Conservation (phyloP, 768 basidiomycete genomes). For the Pleurotus pulmonarius region DNA sequence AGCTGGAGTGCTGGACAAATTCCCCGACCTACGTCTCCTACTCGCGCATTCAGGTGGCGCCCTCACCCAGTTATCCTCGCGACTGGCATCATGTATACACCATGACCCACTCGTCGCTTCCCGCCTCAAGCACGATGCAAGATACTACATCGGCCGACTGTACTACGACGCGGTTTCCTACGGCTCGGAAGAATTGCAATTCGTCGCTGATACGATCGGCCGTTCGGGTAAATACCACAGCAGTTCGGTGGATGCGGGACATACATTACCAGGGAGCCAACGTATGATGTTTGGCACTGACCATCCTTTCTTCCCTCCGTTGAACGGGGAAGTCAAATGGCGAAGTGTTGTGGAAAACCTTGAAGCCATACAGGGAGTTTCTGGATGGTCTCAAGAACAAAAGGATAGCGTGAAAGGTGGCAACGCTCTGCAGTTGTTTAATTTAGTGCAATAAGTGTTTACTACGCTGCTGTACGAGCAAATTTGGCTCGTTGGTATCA, state of each 20-base stretch:
- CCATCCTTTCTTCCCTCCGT: slow-evolving; percentile 89
- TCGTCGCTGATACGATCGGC: slow-evolving; percentile 67
- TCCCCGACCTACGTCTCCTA: slow-evolving; percentile 70
- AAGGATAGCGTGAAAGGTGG: slow-evolving; percentile 64
- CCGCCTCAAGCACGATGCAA: slow-evolving; percentile 74
- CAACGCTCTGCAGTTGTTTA: slow-evolving; percentile 74
- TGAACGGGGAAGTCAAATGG: slow-evolving; percentile 69
- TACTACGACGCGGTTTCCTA: slow-evolving; percentile 89
- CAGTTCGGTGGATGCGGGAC: slow-evolving; percentile 25
- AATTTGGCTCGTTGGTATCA: slow-evolving; percentile 4
- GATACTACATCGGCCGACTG: slow-evolving; percentile 77
- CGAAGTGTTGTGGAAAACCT: slow-evolving; percentile 82
- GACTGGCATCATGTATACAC: slow-evolving; percentile 78
- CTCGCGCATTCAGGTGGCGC: slow-evolving; percentile 88
- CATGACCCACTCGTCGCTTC: slow-evolving; percentile 81
- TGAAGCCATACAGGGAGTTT: slow-evolving; percentile 67
- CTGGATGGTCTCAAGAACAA: slow-evolving; percentile 56
- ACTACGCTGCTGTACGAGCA: background rate
- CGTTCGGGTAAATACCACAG: slow-evolving; percentile 50
- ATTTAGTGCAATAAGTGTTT: slow-evolving; percentile 28
- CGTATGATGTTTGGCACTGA: slow-evolving; percentile 83
- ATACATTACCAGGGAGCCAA: slow-evolving; percentile 47
- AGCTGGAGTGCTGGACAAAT: slow-evolving; percentile 75
- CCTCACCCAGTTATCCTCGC: slow-evolving; percentile 78
- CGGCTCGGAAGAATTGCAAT: slow-evolving; percentile 79